These are phyloP conservation scores for Rubroboletus satanas DNA, from an alignment of 768 basidiomycete species.

Conservation along the genomic window DNA sequence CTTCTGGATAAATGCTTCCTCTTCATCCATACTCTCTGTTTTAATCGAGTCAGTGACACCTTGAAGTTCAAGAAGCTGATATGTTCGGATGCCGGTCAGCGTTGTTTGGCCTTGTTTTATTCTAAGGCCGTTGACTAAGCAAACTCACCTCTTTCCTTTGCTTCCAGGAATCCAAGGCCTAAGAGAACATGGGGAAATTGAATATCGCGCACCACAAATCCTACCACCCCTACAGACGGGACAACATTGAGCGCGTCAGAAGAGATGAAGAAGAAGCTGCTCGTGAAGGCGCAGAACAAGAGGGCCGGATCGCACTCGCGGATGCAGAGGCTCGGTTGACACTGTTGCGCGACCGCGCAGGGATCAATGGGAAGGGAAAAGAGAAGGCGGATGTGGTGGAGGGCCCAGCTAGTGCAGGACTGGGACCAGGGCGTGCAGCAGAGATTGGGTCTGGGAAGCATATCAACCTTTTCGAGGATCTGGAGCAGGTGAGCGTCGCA, in stretches of 20 bases:
- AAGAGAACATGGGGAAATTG: conserved; percentile 32
- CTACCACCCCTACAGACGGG: conserved; percentile 80
- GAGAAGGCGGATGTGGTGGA: conserved; percentile 34
- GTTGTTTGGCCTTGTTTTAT: conserved; percentile 17
- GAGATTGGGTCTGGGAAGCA: conserved; percentile 48
- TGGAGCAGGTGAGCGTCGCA: conserved; percentile 56
- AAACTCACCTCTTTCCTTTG: not conserved
- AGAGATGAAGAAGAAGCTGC: conserved; percentile 78
- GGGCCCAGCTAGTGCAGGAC: not conserved
- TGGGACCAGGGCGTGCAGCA: not conserved
- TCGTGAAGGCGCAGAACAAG: conserved; percentile 61
- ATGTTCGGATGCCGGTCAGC: not conserved
- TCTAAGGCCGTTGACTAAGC: conserved; percentile 15
- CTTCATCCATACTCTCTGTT: conserved; percentile 17
- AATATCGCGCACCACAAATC: conserved; percentile 92
- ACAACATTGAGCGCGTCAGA: conserved; percentile 81
- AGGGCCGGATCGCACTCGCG: conserved; percentile 68
- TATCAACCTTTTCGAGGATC: conserved; percentile 80
- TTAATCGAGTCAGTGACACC: not conserved
- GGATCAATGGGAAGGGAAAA: conserved; percentile 37
- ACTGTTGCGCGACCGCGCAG: conserved; percentile 59
- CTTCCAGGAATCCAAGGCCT: no score
- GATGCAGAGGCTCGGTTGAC: conserved; percentile 79
- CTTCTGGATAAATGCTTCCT: conserved; percentile 1
- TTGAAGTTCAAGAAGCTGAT: not conserved